Evolutionary conservation across 1,284 basidiomycete species (phyloP), one percentile per base, ranked within the genome.

Genomic region (Vanrija sp.): DNA sequence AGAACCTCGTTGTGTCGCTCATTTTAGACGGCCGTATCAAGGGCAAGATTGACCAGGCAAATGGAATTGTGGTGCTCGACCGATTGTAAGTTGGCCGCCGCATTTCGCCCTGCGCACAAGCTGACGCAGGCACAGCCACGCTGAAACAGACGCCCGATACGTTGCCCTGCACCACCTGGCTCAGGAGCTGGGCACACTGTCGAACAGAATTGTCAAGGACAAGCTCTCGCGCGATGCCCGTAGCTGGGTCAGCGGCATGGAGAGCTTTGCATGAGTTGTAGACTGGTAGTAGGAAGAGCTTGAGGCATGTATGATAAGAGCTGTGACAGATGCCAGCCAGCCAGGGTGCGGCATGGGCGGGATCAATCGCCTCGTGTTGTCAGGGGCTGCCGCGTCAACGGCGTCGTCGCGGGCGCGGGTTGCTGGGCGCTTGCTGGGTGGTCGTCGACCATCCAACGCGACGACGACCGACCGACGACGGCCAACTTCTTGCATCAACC

Each of bases 21-120:
- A 98, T 99, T 55, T 78, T 98, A 28, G 95, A 98, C 74, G 91
- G 89, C 23, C 94, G 90, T 72, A 91, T 99, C 38, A 86, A 93
- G 63, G 96, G 95, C 16, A 84, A 87, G 65, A 96, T 98, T 68
- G 95, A 99, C 74, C 93, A 98, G 77, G 91, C 96, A 38, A 85
- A 88, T 19, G 92, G 93, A 80, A 82, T 89, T 51, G 81, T 99
- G 15, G 90, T 98, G 67, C 81, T 98, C 23, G 90, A 96, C 67
- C 80, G 85, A 69, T 86, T 91, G 89, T 93, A 67, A 61, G 88
- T 59, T 42, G 4, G 15, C 43, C 19, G 6, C 34, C 1, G 10
- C 18, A 1, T 19, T 16, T 2, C 15, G 15, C 18, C 34, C 12
- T 15, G 5, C 12, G 34, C n/a, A 18, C n/a, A 18, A 8, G 18